Conservation (phyloP, 1,139 yeast genomes). For the Yamadazyma atmosphaerica region DNA sequence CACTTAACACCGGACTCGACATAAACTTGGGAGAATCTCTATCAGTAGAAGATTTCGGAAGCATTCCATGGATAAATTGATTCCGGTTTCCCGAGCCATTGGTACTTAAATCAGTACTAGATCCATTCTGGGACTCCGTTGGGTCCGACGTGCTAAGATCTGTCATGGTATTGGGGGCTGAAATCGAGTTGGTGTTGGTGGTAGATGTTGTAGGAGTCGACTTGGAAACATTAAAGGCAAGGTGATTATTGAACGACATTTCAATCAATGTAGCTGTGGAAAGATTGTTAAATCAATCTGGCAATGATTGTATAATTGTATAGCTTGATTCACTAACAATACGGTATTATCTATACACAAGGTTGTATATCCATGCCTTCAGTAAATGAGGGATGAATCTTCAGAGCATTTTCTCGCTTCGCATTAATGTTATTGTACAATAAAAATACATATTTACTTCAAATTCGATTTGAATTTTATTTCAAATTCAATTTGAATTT, state of each 20-base stretch:
- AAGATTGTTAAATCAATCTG: too few relatives aligned
- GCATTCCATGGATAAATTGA: slow-evolving; percentile 22
- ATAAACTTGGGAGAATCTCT: slow-evolving; percentile 8
- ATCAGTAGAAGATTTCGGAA: slow-evolving; percentile 14
- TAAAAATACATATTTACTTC: slow-evolving; percentile 3
- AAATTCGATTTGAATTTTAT: too few relatives aligned
- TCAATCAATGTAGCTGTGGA: neutral
- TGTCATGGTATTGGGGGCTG: slow-evolving; percentile 17
- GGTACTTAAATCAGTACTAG: slow-evolving; percentile 1
- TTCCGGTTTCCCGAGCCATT: slow-evolving; percentile 9
- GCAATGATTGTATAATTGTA: too few relatives aligned
- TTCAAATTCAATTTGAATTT: slow-evolving; percentile 10
- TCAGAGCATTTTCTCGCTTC: neutral
- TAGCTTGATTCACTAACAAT: too few relatives aligned
- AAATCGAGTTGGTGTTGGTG: slow-evolving; percentile 32
- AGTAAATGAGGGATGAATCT: too few relatives aligned
- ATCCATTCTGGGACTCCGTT: neutral
- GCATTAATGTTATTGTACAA: slow-evolving; percentile 2
- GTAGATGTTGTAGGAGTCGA: slow-evolving; percentile 49
- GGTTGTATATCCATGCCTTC: too few relatives aligned
- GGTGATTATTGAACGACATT: slow-evolving; percentile 36
- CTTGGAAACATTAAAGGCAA: slow-evolving; percentile 41
- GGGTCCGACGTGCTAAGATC: neutral
- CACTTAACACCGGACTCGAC: slow-evolving; percentile 15
- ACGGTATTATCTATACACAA: too few relatives aligned